These are phyloP conservation scores for Lizanozyma gosingica DNA, from an alignment of 1,139 yeast genomes.

Conservation along the genomic window DNA sequence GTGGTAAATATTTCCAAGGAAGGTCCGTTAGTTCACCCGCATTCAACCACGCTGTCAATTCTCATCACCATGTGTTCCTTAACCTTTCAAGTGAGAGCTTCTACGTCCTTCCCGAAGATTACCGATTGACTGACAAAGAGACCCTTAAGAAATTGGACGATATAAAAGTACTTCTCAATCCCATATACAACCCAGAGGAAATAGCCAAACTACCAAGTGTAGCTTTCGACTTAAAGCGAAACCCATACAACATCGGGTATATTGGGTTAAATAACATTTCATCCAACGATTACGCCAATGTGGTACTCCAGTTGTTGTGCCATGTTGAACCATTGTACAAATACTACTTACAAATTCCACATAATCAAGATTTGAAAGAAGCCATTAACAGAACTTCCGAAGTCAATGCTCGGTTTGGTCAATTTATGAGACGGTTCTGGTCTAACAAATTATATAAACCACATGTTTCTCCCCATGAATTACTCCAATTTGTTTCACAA, in stretches of 20 bases:
- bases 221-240: conserved; percentile 33
- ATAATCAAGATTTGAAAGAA: conserved; percentile 6
- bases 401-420: conserved; percentile 27
- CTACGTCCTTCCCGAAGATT: conserved; percentile 55
- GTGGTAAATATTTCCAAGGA: conserved; percentile 73
- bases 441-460: conserved; percentile 46
- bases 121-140: conserved; percentile 22
- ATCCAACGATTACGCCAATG: conserved; percentile 46
- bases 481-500: conserved; percentile 40
- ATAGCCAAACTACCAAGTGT: conserved; percentile 15
- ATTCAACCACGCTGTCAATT: conserved; percentile 54
- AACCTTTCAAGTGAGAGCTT: conserved; percentile 41
- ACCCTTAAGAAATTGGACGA: conserved; percentile 34
- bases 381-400: conserved; percentile 12
- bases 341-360: conserved; percentile 28
- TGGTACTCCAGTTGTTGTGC: conserved; percentile 44
- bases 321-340: conserved; percentile 50
- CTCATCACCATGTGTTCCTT: conserved; percentile 55
- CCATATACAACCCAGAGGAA: conserved; percentile 30
- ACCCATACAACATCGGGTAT: conserved; percentile 50
- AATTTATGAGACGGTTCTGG: conserved; percentile 57
- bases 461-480: conserved; percentile 62
- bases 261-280: conserved; percentile 54
- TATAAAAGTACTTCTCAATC: conserved; percentile 44
- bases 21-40: conserved; percentile 57